Evolutionary conservation across 208 protist genomes (phyloP).

Genomic region (Leishmania tarentolae): DNA sequence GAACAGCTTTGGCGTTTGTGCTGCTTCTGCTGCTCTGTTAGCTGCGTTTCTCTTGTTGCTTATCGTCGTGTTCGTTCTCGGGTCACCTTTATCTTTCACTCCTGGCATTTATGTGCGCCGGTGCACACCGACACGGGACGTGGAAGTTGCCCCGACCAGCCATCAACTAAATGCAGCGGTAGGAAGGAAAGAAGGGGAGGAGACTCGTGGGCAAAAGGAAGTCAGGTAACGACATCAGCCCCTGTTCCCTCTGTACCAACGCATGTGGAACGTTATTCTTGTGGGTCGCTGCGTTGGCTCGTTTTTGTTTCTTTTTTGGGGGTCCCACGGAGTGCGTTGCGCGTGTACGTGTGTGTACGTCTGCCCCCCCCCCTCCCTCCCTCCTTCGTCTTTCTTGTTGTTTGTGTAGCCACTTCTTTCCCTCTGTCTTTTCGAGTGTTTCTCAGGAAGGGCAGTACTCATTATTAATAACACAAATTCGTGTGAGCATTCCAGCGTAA

Average conservation of each 20-base stretch:
- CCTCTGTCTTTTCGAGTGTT: not conserved
- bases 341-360: not conserved
- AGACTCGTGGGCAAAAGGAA: not conserved
- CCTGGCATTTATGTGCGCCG: not conserved
- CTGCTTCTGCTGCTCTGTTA: not conserved
- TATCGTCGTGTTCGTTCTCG: not conserved
- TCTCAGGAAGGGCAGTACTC: not conserved
- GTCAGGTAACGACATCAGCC: not conserved
- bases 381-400: not conserved
- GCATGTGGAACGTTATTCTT: not conserved
- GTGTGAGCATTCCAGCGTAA: not conserved
- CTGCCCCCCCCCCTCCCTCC: not conserved
- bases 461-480: constrained; percentile 1
- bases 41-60: not conserved
- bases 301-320: not conserved
- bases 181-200: not conserved
- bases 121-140: not conserved
- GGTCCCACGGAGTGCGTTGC: not conserved
- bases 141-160: not conserved
- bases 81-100: not conserved
- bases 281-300: not conserved
- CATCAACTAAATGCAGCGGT: not conserved
- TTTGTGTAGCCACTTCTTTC: not conserved
- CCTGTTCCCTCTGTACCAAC: not conserved
- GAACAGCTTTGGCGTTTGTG: not conserved